phyloP scores from a whole-genome alignment of 2,329 filamentous ascomycete species.

The Chaetoscypha palmicola region DNA sequence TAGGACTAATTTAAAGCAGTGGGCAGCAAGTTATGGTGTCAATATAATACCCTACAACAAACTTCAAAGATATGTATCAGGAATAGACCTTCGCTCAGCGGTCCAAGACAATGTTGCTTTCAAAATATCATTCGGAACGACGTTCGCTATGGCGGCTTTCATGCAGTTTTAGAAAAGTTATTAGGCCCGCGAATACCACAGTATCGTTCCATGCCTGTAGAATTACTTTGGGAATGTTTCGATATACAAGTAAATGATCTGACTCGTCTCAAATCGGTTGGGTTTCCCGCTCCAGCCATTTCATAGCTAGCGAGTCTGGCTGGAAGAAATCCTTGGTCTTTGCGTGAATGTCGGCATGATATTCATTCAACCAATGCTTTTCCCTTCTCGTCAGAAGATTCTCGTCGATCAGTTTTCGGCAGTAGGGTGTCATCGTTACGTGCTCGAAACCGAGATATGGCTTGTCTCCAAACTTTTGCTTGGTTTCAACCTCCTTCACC shows the following conservation, averaged over 20 bases:
- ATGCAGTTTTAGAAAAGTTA: conserved; percentile 47
- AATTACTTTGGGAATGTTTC: no score
- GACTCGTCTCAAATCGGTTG: no score
- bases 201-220: background rate
- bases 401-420: conserved; percentile 76
- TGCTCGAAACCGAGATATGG: conserved; percentile 93
- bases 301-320: conserved; percentile 60
- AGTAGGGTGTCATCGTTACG: conserved; percentile 95
- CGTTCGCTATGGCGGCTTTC: conserved; percentile 65
- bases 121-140: conserved; percentile 56
- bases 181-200: no score
- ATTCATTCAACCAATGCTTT: conserved; percentile 79
- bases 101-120: conserved; percentile 34
- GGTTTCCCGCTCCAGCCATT: conserved; percentile 87
- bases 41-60: conserved; percentile 33
- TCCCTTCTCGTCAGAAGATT: conserved; percentile 65
- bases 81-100: conserved; percentile 39
- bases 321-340: conserved; percentile 76
- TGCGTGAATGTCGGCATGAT: conserved; percentile 71
- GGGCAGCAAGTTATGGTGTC: conserved; percentile 44
- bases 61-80: conserved; percentile 43
- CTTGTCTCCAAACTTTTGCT: conserved; percentile 85
- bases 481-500: conserved; percentile 81
- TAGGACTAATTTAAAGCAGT: conserved; percentile 31
- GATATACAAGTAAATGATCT: no score